Base-by-base conservation (phyloP, 495 filamentous ascomycete genomes). In the Xeromyces bisporus region DNA sequence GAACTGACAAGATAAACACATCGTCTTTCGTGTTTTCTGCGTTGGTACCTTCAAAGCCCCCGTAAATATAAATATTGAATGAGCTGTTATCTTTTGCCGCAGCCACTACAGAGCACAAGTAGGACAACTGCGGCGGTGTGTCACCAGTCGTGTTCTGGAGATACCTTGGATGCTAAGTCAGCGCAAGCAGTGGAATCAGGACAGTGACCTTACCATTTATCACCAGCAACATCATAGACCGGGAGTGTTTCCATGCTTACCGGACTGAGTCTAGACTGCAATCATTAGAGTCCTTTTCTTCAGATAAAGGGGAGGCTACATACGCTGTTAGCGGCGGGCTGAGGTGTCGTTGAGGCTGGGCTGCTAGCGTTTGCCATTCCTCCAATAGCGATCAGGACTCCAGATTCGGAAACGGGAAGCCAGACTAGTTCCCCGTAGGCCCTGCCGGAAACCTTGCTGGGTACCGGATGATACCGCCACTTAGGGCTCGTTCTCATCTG, bases 1-100 rank as follows among this genome's bases (percentile, higher is more conserved):
- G 80, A 10, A 86, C 46, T 0, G 78, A 80, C 15, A 87, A 45
- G 8, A 84, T 66, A 49, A 76, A 84, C 9, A 85, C 72, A 31
- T 80, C 73, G 38, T 80, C 76, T 7, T 51, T 69, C 23, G 59
- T 65, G 7, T 39, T 36, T 7, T 43, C 18, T 1, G 39, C 18
- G 7, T 58, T 26, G 10, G 70, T 28, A 0, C 71, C 73, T 28
- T 71, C 48, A 35, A 69, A 77, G 2, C 78, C 78, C 12, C 78
- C 78, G 38, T 84, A 84, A 36, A 75, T 75, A 44, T 82, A 84
- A 33, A 84, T 77, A 39, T 79, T 75, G 44, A 69, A 67, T 9
- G 69, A 73, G 4, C 69, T 73, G 3, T 42, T 46, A 40, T 84
- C 78, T 18, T 53, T 35, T 1, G 77, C 73, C 11, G 63, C 49